Evolutionary conservation across 192 early-diverging fungal genomes (phyloP).

Genomic region (Rhizoclosmatium sp.): DNA sequence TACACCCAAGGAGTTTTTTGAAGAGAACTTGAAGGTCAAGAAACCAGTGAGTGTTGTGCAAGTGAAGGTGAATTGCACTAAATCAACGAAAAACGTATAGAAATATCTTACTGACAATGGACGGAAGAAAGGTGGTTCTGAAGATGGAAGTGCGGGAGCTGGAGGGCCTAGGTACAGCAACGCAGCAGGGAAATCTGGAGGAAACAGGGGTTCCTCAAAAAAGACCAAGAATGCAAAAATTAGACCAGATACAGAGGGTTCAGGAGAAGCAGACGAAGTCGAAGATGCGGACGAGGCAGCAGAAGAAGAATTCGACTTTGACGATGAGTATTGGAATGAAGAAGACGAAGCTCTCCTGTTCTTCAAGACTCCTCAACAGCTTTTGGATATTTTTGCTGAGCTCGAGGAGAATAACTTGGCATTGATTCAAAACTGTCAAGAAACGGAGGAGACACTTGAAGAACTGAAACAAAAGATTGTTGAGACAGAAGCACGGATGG

Average conservation of each 20-base stretch:
- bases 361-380: slow-evolving; percentile 63
- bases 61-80: background rate
- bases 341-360: slow-evolving; percentile 53
- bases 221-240: background rate
- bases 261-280: slow-evolving; percentile 2
- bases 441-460: slow-evolving; percentile 68
- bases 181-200: background rate
- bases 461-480: slow-evolving; percentile 61
- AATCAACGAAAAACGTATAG: background rate
- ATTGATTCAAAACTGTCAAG: slow-evolving; percentile 69
- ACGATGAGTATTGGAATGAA: slow-evolving; percentile 44
- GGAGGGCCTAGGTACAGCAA: too few species aligned
- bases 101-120: background rate
- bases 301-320: slow-evolving; percentile 36
- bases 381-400: slow-evolving; percentile 66
- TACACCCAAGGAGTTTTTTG: slow-evolving; percentile 63
- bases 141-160: background rate
- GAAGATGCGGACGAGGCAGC: slow-evolving; percentile 20
- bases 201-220: background rate
- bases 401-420: slow-evolving; percentile 69
- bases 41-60: background rate
- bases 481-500: slow-evolving; percentile 63
- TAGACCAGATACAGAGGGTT: slow-evolving; percentile 3
- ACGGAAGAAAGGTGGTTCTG: background rate
- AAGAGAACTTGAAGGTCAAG: slow-evolving; percentile 1